A percentile compares a stretch with the other conserved stretches of the same genome.
These are phyloP conservation scores for Asclepias syriaca DNA, from an alignment of 257 asterid species.

Conservation along the genomic window DNA sequence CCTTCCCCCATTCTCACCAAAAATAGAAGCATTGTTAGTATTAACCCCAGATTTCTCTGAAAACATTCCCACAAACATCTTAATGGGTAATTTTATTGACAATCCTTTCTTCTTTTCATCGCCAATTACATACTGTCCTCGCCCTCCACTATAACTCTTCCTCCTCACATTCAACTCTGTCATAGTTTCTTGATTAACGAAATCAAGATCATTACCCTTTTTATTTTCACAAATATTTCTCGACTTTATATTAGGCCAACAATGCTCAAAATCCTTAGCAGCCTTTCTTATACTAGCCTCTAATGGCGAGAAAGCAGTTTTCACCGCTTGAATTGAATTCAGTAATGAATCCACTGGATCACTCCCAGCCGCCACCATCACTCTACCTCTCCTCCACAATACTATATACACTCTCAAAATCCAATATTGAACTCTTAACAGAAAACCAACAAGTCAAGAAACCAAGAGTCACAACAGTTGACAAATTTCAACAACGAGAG, in stretches of 20 bases:
- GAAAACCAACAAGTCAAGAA: slow-evolving; percentile 8
- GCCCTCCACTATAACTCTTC: slow-evolving; percentile 24
- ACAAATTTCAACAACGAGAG: slow-evolving; percentile 3
- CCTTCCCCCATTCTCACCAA: slow-evolving; percentile 29
- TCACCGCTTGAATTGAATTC: slow-evolving; percentile 73
- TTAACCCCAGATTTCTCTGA: slow-evolving; percentile 39
- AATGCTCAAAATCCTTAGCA: slow-evolving; percentile 69
- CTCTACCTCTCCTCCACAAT: slow-evolving; percentile 29
- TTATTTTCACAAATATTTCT: slow-evolving; percentile 26
- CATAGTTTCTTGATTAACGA: slow-evolving; percentile 17
- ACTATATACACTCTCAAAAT: slow-evolving; percentile 11
- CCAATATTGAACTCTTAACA: slow-evolving; percentile 9
- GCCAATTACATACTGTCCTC: slow-evolving; percentile 26
- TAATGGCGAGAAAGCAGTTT: slow-evolving; percentile 62
- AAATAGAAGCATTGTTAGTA: slow-evolving; percentile 21
- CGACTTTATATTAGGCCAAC: slow-evolving; percentile 46
- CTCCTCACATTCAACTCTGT: slow-evolving; percentile 38
- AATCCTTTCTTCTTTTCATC: slow-evolving; percentile 45
- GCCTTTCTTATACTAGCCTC: slow-evolving; percentile 67
- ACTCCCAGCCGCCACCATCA: slow-evolving; percentile 67
- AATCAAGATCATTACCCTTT: slow-evolving; percentile 18
- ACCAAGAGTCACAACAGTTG: background rate
- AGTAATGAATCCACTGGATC: slow-evolving; percentile 80
- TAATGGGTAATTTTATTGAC: slow-evolving; percentile 37
- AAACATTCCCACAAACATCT: slow-evolving; percentile 56